Base-by-base conservation (phyloP, 345 rosid genomes). In the Eutrema yunnanense region DNA sequence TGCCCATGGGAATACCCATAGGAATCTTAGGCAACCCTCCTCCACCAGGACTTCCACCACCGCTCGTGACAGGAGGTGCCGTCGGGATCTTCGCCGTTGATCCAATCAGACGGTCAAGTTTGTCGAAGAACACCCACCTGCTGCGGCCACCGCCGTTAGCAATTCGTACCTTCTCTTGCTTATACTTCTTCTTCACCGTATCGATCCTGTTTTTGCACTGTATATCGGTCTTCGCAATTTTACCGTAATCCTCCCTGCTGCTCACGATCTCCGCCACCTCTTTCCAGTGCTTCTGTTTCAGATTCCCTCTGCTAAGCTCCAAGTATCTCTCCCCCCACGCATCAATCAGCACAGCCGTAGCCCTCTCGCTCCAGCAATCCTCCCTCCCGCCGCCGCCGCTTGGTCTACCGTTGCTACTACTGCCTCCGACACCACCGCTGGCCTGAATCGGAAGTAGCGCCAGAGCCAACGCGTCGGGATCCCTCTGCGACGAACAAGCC, bases 181-280 rank as follows among this genome's bases (percentile, higher is more conserved):
- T 95, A 78, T 92, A 95, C 87, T 92, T 95, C 85, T 92, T 92
- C 88, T 95, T 95, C 6, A 95, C 96, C 34, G 98, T 93, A 69
- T 93, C 98, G 54, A 93, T 90, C 59, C 97, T 84, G 71, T 93
- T 90, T 92, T 95, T 95, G 73, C 99, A 95, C 86, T 95, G 97
- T 14, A 95, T 84, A 69, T 95, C 97, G 4, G 90, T 92, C 47
- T 89, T 91, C 6, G 91, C 86, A 9, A 83, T 82, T 78, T 86
- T 91, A 27, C 77, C 70, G 53, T 85, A 83, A 58, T 85, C 96
- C 64, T 86, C 96, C 32, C 84, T 80, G 66, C 87, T 67, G 80
- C 88, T 88, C 36, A 95, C 99, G 66, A 89, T 82, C 64, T 92
- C 96, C 2, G 99, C 96, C 5, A 95, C 99, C 70, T 95, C 99